These are phyloP conservation scores for Fusarium algeriense DNA, from an alignment of 2,329 filamentous ascomycete genomes.

Conservation along the genomic window DNA sequence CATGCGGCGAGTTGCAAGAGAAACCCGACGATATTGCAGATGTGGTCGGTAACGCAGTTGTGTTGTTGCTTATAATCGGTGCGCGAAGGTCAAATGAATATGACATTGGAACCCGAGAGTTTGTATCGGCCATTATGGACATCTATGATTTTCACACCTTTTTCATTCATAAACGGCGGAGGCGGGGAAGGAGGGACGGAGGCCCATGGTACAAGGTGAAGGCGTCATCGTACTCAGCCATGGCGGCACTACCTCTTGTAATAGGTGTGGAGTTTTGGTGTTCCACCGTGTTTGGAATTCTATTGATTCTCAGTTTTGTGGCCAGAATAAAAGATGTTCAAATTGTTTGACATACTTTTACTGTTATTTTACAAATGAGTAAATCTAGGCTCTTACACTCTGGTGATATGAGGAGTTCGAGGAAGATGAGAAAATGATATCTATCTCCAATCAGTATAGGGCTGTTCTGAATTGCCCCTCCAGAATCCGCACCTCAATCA, in stretches of 20 bases:
- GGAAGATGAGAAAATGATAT: neutral
- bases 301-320: neutral
- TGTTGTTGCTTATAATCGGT: neutral
- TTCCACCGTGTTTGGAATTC: neutral
- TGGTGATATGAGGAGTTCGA: neutral
- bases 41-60: neutral
- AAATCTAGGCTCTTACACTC: neutral
- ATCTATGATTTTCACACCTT: no score
- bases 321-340: neutral
- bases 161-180: neutral
- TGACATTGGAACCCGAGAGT: neutral
- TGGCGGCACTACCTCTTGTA: neutral
- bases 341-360: neutral
- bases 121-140: neutral
- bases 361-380: neutral
- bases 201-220: neutral
- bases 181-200: constrained; percentile 8
- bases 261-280: neutral
- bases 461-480: no score
- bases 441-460: neutral
- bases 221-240: constrained; percentile 1
- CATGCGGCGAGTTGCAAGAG: neutral
- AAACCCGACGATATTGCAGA: neutral
- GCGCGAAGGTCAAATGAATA: constrained; percentile 3
- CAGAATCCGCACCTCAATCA: no score